Evolutionary conservation across 495 filamentous ascomycete genomes (phyloP).

Genomic region (Penicillium paradoxum): DNA sequence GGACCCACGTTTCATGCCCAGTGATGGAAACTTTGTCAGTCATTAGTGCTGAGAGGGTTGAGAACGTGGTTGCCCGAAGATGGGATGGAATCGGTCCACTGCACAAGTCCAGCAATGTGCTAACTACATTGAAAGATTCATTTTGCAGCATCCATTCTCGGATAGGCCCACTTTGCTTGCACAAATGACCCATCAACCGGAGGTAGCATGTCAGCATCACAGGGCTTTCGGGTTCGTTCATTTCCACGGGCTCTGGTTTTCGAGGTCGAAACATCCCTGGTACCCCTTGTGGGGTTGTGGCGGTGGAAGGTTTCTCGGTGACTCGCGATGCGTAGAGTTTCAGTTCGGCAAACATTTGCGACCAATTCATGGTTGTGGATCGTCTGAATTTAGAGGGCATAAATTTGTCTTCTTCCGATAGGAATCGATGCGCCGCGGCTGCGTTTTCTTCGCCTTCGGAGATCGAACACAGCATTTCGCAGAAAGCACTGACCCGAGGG

Average conservation of each 20-base stretch:
- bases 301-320: constrained; percentile 52
- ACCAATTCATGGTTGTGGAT: constrained; percentile 79
- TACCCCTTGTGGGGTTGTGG: constrained; percentile 49
- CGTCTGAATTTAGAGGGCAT: constrained; percentile 69
- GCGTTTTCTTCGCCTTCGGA: constrained; percentile 76
- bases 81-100: constrained; percentile 63
- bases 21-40: constrained; percentile 55
- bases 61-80: constrained; percentile 72
- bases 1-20: constrained; percentile 63
- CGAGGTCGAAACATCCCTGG: constrained; percentile 51
- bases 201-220: constrained; percentile 94
- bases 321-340: constrained; percentile 66
- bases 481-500: constrained; percentile 88
- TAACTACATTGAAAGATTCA: constrained; percentile 55
- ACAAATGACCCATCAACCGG: constrained; percentile 75
- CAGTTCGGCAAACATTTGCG: constrained; percentile 86
- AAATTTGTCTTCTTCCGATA: constrained; percentile 77
- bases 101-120: constrained; percentile 63
- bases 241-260: constrained; percentile 62
- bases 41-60: constrained; percentile 61
- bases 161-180: constrained; percentile 60
- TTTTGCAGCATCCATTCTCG: constrained; percentile 65
- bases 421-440: constrained; percentile 75
- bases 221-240: constrained; percentile 75
- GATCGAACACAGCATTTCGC: constrained; percentile 86